Evolutionary conservation across 1,139 yeast genomes (phyloP).

Genomic region (Komagataea norvegica): DNA sequence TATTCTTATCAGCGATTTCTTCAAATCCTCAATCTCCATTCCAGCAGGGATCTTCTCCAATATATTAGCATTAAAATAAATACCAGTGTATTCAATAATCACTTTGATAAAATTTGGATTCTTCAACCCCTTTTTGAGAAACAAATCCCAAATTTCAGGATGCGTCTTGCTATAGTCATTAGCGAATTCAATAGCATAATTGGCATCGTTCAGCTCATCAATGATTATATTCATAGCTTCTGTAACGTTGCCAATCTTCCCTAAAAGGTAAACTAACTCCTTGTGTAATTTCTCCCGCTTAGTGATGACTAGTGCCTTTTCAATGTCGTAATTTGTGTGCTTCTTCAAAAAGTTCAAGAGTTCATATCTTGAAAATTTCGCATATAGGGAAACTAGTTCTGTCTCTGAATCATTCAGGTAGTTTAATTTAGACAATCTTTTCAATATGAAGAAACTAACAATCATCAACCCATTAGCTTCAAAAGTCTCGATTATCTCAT

Average conservation of each 20-base stretch:
- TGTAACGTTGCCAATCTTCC: constrained; percentile 76
- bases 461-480: constrained; percentile 40
- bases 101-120: constrained; percentile 74
- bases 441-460: constrained; percentile 57
- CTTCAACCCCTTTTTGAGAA: constrained; percentile 65
- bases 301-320: constrained; percentile 61
- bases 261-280: constrained; percentile 77
- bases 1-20: constrained; percentile 56
- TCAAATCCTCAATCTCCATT: constrained; percentile 62
- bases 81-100: constrained; percentile 65
- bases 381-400: constrained; percentile 57
- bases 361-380: constrained; percentile 50
- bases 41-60: constrained; percentile 59
- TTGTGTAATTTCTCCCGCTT: constrained; percentile 47
- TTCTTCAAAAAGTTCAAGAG: constrained; percentile 53
- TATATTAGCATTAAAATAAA: constrained; percentile 64
- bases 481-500: constrained; percentile 45
- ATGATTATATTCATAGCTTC: constrained; percentile 74
- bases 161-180: constrained; percentile 53
- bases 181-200: constrained; percentile 78
- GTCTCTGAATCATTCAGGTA: constrained; percentile 50
- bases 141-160: constrained; percentile 70
- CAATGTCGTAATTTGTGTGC: constrained; percentile 56
- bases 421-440: constrained; percentile 53
- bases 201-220: constrained; percentile 72